Conservation (phyloP, 495 filamentous ascomycete genomes). For the Bryoglossum gracile region DNA sequence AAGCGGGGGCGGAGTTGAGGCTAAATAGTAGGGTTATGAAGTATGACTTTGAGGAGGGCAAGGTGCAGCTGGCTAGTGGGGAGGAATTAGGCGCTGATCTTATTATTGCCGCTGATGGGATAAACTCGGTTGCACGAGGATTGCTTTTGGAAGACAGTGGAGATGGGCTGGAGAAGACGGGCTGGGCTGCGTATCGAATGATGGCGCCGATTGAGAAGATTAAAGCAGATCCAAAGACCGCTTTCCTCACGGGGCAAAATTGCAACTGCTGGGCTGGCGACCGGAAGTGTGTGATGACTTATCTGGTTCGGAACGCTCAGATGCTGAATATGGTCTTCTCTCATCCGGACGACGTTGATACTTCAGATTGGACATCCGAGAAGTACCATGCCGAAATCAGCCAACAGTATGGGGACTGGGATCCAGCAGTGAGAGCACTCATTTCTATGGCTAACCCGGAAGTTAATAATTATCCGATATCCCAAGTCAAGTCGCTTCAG, state of each 20-base stretch:
- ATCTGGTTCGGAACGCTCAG: slow-evolving; percentile 40
- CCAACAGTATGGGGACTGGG: slow-evolving; percentile 36
- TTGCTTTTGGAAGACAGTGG: slow-evolving; percentile 25
- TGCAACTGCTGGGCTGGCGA: slow-evolving; percentile 34
- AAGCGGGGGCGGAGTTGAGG: slow-evolving; percentile 38
- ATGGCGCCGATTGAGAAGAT: slow-evolving; percentile 37
- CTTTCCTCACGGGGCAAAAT: slow-evolving; percentile 34
- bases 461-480: slow-evolving; percentile 34
- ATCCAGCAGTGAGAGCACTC: slow-evolving; percentile 26
- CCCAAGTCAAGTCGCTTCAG: slow-evolving; percentile 26
- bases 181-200: slow-evolving; percentile 33
- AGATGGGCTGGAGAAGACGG: background rate
- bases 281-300: slow-evolving; percentile 40
- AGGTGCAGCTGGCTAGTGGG: slow-evolving; percentile 21
- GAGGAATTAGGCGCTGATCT: slow-evolving; percentile 27
- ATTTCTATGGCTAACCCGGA: slow-evolving; percentile 33
- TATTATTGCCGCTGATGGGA: slow-evolving; percentile 40
- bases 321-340: slow-evolving; percentile 46
- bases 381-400: slow-evolving; percentile 33
- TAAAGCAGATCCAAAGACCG: slow-evolving; percentile 28
- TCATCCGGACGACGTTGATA: slow-evolving; percentile 35
- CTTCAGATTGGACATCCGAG: slow-evolving; percentile 31
- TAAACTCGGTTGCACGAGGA: slow-evolving; percentile 25
- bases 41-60: slow-evolving; percentile 36
- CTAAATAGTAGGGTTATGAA: slow-evolving; percentile 43